phyloP scores from a whole-genome alignment of 768 basidiomycete genomes.

The Exidia glandulosa region DNA sequence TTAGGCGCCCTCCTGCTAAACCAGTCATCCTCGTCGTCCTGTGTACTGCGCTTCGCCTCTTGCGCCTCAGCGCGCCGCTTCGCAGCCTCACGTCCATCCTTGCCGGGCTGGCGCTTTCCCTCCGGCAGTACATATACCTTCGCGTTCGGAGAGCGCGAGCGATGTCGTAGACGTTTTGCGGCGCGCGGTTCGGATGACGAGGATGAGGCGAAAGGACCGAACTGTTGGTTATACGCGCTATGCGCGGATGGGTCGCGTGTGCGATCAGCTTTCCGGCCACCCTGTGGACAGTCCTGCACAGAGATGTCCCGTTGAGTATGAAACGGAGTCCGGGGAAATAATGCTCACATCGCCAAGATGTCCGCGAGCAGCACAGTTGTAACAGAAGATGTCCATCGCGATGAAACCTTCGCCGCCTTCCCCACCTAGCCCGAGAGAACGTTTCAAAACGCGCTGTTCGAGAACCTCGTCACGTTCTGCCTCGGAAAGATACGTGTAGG shows the following conservation, averaged over 20 bases:
- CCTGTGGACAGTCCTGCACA: constrained; percentile 49
- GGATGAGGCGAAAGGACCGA: constrained; percentile 52
- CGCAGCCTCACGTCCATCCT: constrained; percentile 49
- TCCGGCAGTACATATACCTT: constrained; percentile 33
- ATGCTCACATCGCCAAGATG: constrained; percentile 70
- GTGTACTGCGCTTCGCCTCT: constrained; percentile 11
- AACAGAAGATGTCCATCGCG: constrained; percentile 66
- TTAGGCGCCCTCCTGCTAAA: constrained; percentile 34
- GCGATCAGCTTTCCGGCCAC: constrained; percentile 27
- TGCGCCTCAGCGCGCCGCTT: constrained; percentile 30
- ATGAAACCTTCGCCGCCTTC: constrained; percentile 69
- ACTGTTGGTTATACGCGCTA: constrained; percentile 44
- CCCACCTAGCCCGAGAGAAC: constrained; percentile 36
- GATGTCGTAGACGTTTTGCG: constrained; percentile 32
- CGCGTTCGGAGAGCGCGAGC: constrained; percentile 18
- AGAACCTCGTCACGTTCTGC: constrained; percentile 38
- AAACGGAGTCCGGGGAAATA: background rate
- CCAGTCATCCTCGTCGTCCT: constrained; percentile 49
- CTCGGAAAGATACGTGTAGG: constrained; percentile 61
- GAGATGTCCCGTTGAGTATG: background rate
- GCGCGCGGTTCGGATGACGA: constrained; percentile 17
- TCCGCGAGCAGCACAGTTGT: constrained; percentile 62
- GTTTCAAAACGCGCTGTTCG: constrained; percentile 37
- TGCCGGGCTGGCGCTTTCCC: constrained; percentile 42
- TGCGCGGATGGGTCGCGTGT: constrained; percentile 57